phyloP scores from a whole-genome alignment of 2,329 filamentous ascomycete species.

The Mycocentrospora acerina region DNA sequence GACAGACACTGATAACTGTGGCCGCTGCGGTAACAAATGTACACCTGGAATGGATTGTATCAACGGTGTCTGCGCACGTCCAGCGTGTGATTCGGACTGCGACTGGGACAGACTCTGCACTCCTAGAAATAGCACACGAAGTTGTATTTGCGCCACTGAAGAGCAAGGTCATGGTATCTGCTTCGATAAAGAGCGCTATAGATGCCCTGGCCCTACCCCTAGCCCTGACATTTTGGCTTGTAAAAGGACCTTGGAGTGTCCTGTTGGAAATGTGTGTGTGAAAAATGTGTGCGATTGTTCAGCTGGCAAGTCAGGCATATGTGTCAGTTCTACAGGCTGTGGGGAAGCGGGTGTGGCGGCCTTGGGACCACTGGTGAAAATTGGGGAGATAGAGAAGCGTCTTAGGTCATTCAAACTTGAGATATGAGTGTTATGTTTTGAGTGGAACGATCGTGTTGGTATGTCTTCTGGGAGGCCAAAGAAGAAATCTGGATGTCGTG shows the following conservation, averaged over 20 bases:
- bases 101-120: slow-evolving; percentile 27
- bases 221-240: slow-evolving; percentile 5
- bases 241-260: slow-evolving; percentile 10
- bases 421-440: too few relatives aligned
- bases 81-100: slow-evolving; percentile 33
- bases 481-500: too few relatives aligned
- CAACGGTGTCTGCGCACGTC: slow-evolving; percentile 38
- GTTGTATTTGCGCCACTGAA: slow-evolving; percentile 32
- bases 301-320: slow-evolving; percentile 12
- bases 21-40: slow-evolving; percentile 29
- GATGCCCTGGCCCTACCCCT: slow-evolving; percentile 10
- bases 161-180: slow-evolving; percentile 28
- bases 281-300: slow-evolving; percentile 19
- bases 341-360: slow-evolving; percentile 12
- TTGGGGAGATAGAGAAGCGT: slow-evolving; percentile 16
- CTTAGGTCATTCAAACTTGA: slow-evolving; percentile 4
- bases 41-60: slow-evolving; percentile 21
- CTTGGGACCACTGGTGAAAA: slow-evolving; percentile 14
- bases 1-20: slow-evolving; percentile 27
- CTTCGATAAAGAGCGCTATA: slow-evolving; percentile 24
- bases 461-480: too few relatives aligned
- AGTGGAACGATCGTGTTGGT: too few relatives aligned
- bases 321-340: slow-evolving; percentile 22
- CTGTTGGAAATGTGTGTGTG: slow-evolving; percentile 19
- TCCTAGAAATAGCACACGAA: slow-evolving; percentile 10